Evolutionary conservation across 306 rosid species (phyloP).

Genomic region (Cucurbita argyrosperma): DNA sequence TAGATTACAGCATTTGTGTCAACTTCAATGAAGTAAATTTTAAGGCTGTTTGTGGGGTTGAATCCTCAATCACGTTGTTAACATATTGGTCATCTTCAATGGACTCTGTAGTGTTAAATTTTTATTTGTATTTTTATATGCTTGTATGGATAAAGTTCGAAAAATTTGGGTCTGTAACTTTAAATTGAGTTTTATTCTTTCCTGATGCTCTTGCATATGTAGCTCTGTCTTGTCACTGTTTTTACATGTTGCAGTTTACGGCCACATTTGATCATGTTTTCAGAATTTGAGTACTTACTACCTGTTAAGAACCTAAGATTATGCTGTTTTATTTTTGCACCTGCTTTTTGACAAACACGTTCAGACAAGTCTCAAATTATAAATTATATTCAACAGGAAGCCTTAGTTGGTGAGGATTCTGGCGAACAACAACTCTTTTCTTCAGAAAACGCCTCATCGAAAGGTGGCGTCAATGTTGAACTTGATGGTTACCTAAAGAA

Average conservation of each 20-base stretch:
- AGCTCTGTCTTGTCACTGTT: not conserved
- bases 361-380: not conserved
- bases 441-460: constrained; percentile 35
- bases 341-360: not conserved
- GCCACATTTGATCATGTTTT: not conserved
- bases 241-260: not conserved
- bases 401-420: constrained; percentile 80
- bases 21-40: not conserved
- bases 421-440: constrained; percentile 91
- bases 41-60: not conserved
- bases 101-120: not conserved
- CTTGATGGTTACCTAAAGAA: constrained; percentile 46
- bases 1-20: not conserved
- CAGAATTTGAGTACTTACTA: not conserved
- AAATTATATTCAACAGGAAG: constrained; percentile 45
- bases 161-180: not conserved
- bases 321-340: not conserved
- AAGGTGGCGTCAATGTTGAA: constrained; percentile 42
- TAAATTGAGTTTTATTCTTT: not conserved
- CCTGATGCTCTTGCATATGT: not conserved
- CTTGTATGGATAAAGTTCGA: not conserved
- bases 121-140: not conserved
- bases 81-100: not conserved
- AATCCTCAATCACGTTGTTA: not conserved
- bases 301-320: not conserved